Conservation (phyloP, 805 yeast species). For the Lipomyces sp. region DNA sequence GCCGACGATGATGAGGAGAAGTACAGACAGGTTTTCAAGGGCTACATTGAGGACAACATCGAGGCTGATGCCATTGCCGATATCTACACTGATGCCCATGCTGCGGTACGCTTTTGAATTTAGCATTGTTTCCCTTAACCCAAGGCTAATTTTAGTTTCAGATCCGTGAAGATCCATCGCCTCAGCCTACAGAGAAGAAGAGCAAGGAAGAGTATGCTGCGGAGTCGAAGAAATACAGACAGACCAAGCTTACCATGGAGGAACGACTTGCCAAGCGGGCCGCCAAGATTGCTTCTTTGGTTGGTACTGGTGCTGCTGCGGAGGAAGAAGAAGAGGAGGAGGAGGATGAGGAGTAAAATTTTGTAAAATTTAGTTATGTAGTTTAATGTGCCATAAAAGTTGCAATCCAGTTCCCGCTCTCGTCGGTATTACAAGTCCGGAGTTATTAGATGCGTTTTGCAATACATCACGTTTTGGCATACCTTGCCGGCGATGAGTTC, state of each 20-base stretch:
- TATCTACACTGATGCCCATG: slow-evolving; percentile 92
- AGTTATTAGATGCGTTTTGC: neutral
- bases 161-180: slow-evolving; percentile 94
- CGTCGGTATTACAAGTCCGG: neutral
- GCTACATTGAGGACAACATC: slow-evolving; percentile 94
- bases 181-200: slow-evolving; percentile 89
- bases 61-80: slow-evolving; percentile 98
- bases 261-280: slow-evolving; percentile 89
- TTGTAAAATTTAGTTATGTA: slow-evolving; percentile 1
- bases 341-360: neutral
- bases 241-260: slow-evolving; percentile 83
- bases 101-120: slow-evolving; percentile 47
- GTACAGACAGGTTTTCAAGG: slow-evolving; percentile 93
- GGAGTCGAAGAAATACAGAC: slow-evolving; percentile 90
- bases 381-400: neutral
- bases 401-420: neutral
- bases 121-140: neutral
- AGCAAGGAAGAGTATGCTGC: slow-evolving; percentile 98
- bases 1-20: slow-evolving; percentile 99
- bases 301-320: slow-evolving; percentile 23
- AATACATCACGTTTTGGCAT: neutral
- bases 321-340: slow-evolving; percentile 33
- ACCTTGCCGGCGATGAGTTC: too few species aligned
- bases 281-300: slow-evolving; percentile 79
- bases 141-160: neutral